phyloP scores from a whole-genome alignment of 2,329 filamentous ascomycete genomes.

The Colletotrichum incanum region DNA sequence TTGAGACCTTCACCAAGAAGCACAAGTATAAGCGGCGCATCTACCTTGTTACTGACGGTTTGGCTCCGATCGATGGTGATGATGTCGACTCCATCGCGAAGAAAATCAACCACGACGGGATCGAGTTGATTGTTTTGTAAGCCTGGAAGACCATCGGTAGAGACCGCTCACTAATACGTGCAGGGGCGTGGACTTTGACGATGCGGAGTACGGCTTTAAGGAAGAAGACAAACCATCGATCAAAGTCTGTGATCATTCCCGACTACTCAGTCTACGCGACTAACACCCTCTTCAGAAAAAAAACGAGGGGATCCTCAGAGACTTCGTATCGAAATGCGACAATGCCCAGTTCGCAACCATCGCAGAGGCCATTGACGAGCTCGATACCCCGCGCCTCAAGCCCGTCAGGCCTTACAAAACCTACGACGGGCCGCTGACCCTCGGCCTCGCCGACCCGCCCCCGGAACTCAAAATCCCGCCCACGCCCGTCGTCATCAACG shows the following conservation, averaged over 20 bases:
- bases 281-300: constrained; percentile 60
- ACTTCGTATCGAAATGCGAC: constrained; percentile 76
- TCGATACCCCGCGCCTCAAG: constrained; percentile 85
- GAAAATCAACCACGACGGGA: constrained; percentile 82
- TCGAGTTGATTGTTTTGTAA: constrained; percentile 85
- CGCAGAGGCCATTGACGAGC: constrained; percentile 85
- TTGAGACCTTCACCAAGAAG: constrained; percentile 83
- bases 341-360: constrained; percentile 86
- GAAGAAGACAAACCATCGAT: constrained; percentile 84
- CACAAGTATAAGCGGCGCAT: constrained; percentile 87
- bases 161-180: constrained; percentile 18
- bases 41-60: constrained; percentile 87
- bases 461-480: constrained; percentile 70
- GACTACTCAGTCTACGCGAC: neutral
- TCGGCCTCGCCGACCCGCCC: constrained; percentile 74
- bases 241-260: constrained; percentile 70
- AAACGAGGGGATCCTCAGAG: constrained; percentile 80
- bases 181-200: constrained; percentile 94
- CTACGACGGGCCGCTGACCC: constrained; percentile 84
- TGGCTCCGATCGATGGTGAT: constrained; percentile 80
- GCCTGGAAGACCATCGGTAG: constrained; percentile 53
- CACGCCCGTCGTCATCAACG: constrained; percentile 83
- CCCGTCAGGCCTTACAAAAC: constrained; percentile 80
- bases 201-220: constrained; percentile 89
- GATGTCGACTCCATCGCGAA: constrained; percentile 78